A percentile compares a stretch with the other conserved stretches of the same genome.
Conservation (phyloP, 1,139 yeast species). For the Suhomyces panamericanus region DNA sequence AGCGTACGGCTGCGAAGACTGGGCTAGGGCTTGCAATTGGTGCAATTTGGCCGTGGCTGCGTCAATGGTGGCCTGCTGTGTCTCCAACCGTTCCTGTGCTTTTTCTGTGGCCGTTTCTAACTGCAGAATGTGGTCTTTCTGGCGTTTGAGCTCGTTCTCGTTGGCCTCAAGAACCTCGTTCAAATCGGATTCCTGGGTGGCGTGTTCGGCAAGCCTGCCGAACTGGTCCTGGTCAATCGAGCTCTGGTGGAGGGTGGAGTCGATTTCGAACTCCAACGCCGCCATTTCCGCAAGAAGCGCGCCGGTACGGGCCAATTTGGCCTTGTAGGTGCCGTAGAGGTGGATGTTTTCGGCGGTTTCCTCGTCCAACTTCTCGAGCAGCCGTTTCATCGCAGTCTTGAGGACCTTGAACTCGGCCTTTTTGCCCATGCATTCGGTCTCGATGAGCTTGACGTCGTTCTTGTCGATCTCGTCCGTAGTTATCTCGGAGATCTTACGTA, state of each 20-base stretch:
- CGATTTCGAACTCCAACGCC: constrained; percentile 22
- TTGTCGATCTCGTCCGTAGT: constrained; percentile 19
- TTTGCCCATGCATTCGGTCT: constrained; percentile 19
- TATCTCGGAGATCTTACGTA: constrained; percentile 25
- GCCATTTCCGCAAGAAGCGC: constrained; percentile 19
- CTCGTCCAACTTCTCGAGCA: constrained; percentile 22
- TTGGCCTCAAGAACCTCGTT: constrained; percentile 6
- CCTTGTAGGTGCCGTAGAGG: constrained; percentile 19
- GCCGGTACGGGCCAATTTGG: constrained; percentile 15
- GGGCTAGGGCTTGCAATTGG: constrained; percentile 8
- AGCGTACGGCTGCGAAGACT: constrained; percentile 9
- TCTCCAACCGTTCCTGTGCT: background rate
- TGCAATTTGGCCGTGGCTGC: constrained; percentile 1
- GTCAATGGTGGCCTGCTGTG: constrained; percentile 2
- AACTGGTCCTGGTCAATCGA: constrained; percentile 1
- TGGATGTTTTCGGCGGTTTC: constrained; percentile 21
- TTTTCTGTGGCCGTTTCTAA: background rate
- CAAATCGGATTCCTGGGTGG: constrained; percentile 7
- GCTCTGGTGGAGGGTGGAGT: constrained; percentile 13
- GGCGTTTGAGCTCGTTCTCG: constrained; percentile 2
- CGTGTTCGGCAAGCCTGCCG: constrained; percentile 7
- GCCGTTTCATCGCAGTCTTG: constrained; percentile 20
- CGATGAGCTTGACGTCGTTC: constrained; percentile 21
- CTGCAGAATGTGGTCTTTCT: background rate
- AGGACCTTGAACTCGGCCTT: constrained; percentile 22